Percentiles rank a stretch among this genome's conserved stretches.
Evolutionary conservation across 2,329 filamentous ascomycete genomes (phyloP).

Genomic region (Emmonsiellopsis sp.): DNA sequence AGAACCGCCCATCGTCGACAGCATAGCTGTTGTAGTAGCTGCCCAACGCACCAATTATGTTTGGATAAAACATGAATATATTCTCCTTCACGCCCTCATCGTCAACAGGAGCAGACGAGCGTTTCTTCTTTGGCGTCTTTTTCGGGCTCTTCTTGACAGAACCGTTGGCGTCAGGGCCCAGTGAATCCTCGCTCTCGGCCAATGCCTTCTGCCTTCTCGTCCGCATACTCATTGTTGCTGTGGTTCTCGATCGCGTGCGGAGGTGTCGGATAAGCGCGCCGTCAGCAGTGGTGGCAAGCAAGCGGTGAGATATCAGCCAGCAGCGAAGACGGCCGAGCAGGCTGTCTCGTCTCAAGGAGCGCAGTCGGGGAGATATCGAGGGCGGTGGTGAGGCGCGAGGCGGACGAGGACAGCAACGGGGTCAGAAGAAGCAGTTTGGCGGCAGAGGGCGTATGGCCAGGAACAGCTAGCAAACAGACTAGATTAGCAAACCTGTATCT

Average conservation of each 20-base stretch:
- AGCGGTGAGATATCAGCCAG: too few relatives aligned
- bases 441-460: too few relatives aligned
- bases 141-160: conserved; percentile 15
- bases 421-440: too few relatives aligned
- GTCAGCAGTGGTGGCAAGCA: too few relatives aligned
- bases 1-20: neutral
- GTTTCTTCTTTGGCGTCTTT: conserved; percentile 19
- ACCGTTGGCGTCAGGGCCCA: conserved; percentile 20
- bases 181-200: conserved; percentile 23
- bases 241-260: neutral
- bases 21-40: neutral
- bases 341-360: too few relatives aligned
- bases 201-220: conserved; percentile 33
- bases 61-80: conserved; percentile 73
- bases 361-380: too few relatives aligned
- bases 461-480: too few relatives aligned
- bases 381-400: too few relatives aligned
- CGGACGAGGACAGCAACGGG: too few relatives aligned
- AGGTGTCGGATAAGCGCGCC: too few relatives aligned
- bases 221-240: conserved; percentile 9
- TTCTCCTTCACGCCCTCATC: conserved; percentile 47
- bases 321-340: too few relatives aligned
- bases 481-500: too few relatives aligned
- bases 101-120: conserved; percentile 16
- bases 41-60: conserved; percentile 60